Evolutionary conservation across 106 monocot genomes (phyloP), one percentile per base, ranked within the genome.

Genomic region (Phalaenopsis equestris): DNA sequence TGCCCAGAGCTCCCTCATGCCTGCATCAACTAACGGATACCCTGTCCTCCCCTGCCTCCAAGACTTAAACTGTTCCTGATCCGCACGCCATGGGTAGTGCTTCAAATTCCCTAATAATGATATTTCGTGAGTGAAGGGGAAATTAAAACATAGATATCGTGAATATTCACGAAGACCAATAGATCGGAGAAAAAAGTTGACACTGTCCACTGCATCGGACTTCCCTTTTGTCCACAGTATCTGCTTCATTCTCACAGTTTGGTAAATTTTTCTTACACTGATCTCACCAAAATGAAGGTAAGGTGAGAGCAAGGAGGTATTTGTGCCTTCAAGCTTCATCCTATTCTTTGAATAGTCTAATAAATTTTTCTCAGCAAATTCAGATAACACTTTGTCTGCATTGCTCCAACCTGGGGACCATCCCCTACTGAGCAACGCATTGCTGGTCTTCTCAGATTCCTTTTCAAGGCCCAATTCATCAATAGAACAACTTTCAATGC

Each of bases 1-100:
- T 30, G 95, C 95, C 95, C 95, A 95, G 67, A 95, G 89, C 79
- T 95, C 95, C 57, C 95, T 89, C 95, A 95, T 95, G 45, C 95
- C 95, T 36, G 95, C 95, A 89, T 95, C 95, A 4, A 95, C 95
- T 57, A 95, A 84, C 2, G 93, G 95, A 55, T 93, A 96, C 7
- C 95, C 95, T 21, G 95, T 96, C 79, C 82, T 93, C 10, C 95
- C 95, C 76, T 96, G 95, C 78, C 93, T 85, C 95, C 95, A 96
- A 42, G 49, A 75, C 75, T 96, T 96, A 49, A 96, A 93, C 3
- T 84, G 82, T 14, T 42, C 79, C 82, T 91, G 87, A 81, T 96
- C 89, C 18, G 81, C 75, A 12, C 68, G 82, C 95, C 93, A 96
- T 11, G 95, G 93, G 76, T 96, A 96, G 61, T 93, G 85, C 39